These are phyloP conservation scores for Stachybotrys chlorohalonatus DNA, from an alignment of 2,329 filamentous ascomycete species.

Conservation along the genomic window DNA sequence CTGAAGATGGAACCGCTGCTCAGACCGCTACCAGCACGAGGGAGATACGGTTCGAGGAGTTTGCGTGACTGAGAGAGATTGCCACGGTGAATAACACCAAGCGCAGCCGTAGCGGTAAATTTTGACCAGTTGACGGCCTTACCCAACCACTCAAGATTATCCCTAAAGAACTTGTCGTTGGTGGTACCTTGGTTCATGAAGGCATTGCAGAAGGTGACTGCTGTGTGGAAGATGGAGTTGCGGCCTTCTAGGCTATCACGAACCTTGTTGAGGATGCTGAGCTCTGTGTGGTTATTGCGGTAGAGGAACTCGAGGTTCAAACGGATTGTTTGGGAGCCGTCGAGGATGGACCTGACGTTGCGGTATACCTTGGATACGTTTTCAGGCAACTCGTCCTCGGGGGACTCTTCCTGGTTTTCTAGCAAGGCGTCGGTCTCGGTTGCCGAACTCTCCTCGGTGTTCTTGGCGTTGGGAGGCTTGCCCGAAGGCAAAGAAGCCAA, in stretches of 20 bases:
- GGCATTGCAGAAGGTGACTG: slow-evolving; percentile 93
- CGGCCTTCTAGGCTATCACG: slow-evolving; percentile 90
- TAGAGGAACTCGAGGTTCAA: slow-evolving; percentile 95
- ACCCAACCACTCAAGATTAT: slow-evolving; percentile 94
- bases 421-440: slow-evolving; percentile 41
- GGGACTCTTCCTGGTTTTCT: slow-evolving; percentile 38
- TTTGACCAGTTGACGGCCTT: slow-evolving; percentile 99
- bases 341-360: slow-evolving; percentile 61
- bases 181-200: slow-evolving; percentile 99
- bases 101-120: slow-evolving; percentile 91
- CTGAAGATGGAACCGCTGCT: slow-evolving; percentile 85
- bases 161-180: slow-evolving; percentile 96
- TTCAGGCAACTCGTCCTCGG: slow-evolving; percentile 45
- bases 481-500: slow-evolving; percentile 65
- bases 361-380: slow-evolving; percentile 48
- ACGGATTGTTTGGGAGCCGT: slow-evolving; percentile 88
- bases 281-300: slow-evolving; percentile 87
- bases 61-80: slow-evolving; percentile 91
- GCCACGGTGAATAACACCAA: slow-evolving; percentile 93
- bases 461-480: slow-evolving; percentile 31
- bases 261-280: slow-evolving; percentile 89
- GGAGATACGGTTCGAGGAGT: slow-evolving; percentile 88
- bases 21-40: slow-evolving; percentile 59
- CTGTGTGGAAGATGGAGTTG: slow-evolving; percentile 97
- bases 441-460: slow-evolving; percentile 32